A percentile compares a stretch with the other conserved stretches of the same genome.
Conservation (phyloP, 768 basidiomycete species). For the Ramaria sp. region DNA sequence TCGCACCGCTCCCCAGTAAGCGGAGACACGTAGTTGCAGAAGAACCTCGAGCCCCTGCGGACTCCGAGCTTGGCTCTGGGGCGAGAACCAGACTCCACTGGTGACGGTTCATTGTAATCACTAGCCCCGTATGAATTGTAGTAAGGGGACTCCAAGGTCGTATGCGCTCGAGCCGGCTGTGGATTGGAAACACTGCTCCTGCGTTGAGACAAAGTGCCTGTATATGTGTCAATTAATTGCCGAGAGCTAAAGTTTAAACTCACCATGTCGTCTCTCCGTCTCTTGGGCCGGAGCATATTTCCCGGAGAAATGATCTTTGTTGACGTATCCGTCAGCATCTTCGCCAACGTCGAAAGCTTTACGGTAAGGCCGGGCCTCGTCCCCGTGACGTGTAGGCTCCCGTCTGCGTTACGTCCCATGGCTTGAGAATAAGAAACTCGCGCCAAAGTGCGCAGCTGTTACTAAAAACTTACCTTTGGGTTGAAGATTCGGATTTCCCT, state of each 20-base stretch:
- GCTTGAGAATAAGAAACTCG: not conserved
- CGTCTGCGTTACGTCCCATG: not conserved
- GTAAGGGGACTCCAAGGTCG: not conserved
- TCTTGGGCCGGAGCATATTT: not conserved
- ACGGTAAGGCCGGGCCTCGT: not conserved
- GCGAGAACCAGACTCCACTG: not conserved
- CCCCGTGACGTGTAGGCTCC: not conserved
- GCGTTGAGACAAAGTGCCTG: not conserved
- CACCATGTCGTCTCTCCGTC: not conserved
- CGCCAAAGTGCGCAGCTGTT: not conserved
- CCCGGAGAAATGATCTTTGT: not conserved
- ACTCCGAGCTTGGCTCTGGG: not conserved
- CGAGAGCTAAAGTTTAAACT: too few relatives aligned
- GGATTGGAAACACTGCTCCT: not conserved
- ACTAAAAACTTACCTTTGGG: not conserved
- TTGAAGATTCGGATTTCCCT: not conserved
- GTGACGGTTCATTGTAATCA: not conserved
- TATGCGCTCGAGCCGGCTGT: not conserved
- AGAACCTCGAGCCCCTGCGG: constrained; percentile 1
- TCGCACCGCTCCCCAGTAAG: constrained; percentile 1
- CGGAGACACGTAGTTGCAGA: constrained; percentile 4
- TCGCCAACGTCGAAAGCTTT: not conserved
- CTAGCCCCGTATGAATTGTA: not conserved
- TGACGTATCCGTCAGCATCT: not conserved
- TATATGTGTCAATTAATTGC: too few relatives aligned